Percentiles rank a stretch among this genome's conserved stretches.
Evolutionary conservation across 768 basidiomycete species (phyloP).

Genomic region (Termitomyces sp.): DNA sequence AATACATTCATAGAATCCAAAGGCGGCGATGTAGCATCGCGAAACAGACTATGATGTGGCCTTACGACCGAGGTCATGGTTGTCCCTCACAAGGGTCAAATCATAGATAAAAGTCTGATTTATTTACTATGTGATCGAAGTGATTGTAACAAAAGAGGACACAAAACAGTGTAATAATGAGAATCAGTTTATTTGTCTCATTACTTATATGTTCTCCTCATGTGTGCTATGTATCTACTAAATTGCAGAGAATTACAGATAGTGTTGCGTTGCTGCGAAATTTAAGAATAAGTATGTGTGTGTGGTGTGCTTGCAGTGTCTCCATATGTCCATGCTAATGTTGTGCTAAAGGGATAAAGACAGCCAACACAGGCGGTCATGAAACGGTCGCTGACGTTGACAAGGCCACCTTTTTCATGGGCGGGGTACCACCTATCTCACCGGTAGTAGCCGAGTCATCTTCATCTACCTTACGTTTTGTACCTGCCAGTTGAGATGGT

Average conservation of each 20-base stretch:
- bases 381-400: constrained; percentile 21
- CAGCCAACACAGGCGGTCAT: neutral
- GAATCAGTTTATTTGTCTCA: neutral
- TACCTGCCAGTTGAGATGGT: constrained; percentile 49
- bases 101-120: neutral
- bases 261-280: constrained; percentile 12
- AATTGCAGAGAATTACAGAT: constrained; percentile 22
- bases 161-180: neutral
- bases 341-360: neutral
- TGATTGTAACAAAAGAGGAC: too few species aligned
- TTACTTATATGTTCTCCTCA: constrained; percentile 1
- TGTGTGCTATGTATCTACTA: constrained; percentile 16
- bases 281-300: constrained; percentile 14
- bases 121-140: too few species aligned
- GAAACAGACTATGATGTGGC: neutral
- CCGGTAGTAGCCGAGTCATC: constrained; percentile 36
- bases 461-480: constrained; percentile 75
- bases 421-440: constrained; percentile 53
- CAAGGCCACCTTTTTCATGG: constrained; percentile 64
- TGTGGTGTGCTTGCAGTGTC: constrained; percentile 9
- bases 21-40: constrained; percentile 1
- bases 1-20: constrained; percentile 1
- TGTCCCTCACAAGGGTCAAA: neutral
- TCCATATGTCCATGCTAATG: constrained; percentile 13
- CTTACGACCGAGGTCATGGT: neutral